Evolutionary conservation across 1,139 yeast species (phyloP), one percentile per base, ranked within the genome.

Genomic region (Scheffersomyces titani): DNA sequence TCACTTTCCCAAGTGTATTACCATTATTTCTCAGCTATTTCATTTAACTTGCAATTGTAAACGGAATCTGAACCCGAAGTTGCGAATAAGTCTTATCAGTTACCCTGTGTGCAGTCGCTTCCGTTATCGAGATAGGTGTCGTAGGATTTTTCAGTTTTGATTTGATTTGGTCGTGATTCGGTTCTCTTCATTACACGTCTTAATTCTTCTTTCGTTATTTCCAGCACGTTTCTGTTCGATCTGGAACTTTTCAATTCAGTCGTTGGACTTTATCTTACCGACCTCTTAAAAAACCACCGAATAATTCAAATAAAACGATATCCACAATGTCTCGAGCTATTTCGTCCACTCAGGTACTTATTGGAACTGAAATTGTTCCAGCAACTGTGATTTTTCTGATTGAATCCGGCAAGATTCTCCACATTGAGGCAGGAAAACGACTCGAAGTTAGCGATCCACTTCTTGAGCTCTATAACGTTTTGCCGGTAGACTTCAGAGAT

Each of bases 321-420:
- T 24, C 44, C 21, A 54, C 22, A 52, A 85, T 86, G 89, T 81
- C 88, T 24, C 76, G 81, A 61, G 93, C 94, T 3, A 75, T 91
- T 49, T 75, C 90, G 0, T 90, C 97, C 1, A 71, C 77, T 16
- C 76, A 78, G n/a, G 96, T 89, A 7, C 83, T 90, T 40, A 60
- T 89, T 11, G 81, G 78, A 50, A 84, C 79, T 47, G 60, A 69
- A 52, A 65, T 88, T 1, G 70, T 66, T 2, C 85, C 90, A 0
- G 96, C 96, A 40, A 89, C 96, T 5, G 74, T 91, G 36, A 77
- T 89, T 48, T 90, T 80, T 69, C 86, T 91, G 1, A 62, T 76
- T 1, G 82, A 78, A 45, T 76, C 90, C 1, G 97, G 97, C 0
- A 87, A 83, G 63, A 87, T 91, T 52, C 70, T 88, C 22, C 78